Evolutionary conservation across 1,284 basidiomycete genomes (phyloP), one percentile per base, ranked within the genome.

Genomic region (Xanthoconium separans): DNA sequence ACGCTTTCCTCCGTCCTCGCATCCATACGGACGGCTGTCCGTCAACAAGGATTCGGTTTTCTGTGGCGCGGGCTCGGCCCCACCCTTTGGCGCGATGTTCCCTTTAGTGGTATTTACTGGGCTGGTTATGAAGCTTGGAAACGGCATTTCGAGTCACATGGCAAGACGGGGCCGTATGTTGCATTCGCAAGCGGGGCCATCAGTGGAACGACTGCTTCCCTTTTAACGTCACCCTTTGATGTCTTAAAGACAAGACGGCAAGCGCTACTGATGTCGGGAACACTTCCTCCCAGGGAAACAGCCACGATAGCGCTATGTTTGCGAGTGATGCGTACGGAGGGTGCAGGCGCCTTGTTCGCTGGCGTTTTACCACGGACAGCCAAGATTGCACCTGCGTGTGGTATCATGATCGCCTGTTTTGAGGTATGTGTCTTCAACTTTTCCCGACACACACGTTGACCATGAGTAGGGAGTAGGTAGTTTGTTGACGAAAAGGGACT

Each of bases 361-460:
- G 96, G 96, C 0, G 75, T 95, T 37, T 76, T 87, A 5, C 96
- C 97, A 33, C 84, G 96, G 34, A 86, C 96, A 50, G 93, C 87
- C 30, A 99, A 99, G 73, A 95, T 98, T 59, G 96, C 95, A 5
- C 97, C 97, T n/a, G 95, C 97, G 27, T 99, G 97, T 73, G 96
- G 96, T 30, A 90, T 96, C 59, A 95, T 96, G 94, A 98, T 99
- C 70, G 87, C 90, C 52, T 94, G 89, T 67, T 99, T 91, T 69
- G 95, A 99, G 83, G 93, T 85, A 62, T 29, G 80, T 64, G 20
- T 6, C 39, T 40, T 40, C 20, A 6, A 39, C 12, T 29, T 43
- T 22, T 33, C 20, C 12, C 11, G 2, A 43, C 39, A 4, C 33
- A 39, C 15, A 20, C 51, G 24, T 60, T 65, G 47, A 61, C 36